These are phyloP conservation scores for Diaporthe sp. DNA, from an alignment of 2,329 filamentous ascomycete genomes.

Conservation along the genomic window DNA sequence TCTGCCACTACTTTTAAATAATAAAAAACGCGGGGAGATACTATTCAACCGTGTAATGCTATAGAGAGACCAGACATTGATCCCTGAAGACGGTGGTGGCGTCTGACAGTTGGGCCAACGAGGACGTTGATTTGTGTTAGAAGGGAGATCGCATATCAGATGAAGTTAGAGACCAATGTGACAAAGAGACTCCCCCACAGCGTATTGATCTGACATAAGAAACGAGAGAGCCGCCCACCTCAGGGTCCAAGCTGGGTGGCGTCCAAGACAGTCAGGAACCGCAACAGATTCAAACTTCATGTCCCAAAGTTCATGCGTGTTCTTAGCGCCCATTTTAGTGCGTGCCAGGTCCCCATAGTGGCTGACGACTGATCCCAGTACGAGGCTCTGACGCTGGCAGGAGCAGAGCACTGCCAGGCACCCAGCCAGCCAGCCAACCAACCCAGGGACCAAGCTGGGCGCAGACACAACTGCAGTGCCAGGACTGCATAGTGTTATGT, in stretches of 20 bases:
- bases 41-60: no score
- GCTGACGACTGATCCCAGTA: constrained; percentile 26
- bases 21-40: no score
- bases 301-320: constrained; percentile 28
- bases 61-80: background rate
- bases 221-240: background rate
- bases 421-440: constrained; percentile 11
- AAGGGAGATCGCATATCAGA: constrained; percentile 14
- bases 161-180: constrained; percentile 23
- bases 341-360: constrained; percentile 30
- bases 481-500: constrained; percentile 12
- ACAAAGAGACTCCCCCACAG: background rate
- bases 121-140: constrained; percentile 10
- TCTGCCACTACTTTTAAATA: no score
- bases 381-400: constrained; percentile 2
- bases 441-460: constrained; percentile 13
- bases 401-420: constrained; percentile 9
- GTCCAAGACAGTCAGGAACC: constrained; percentile 13
- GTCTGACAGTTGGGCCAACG: background rate
- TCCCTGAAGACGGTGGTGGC: background rate
- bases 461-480: background rate
- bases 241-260: constrained; percentile 22
- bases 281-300: constrained; percentile 16
- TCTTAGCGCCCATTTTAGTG: constrained; percentile 29
- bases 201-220: constrained; percentile 6